phyloP scores from a whole-genome alignment of 2,329 filamentous ascomycete species.

The Hypoxylon sp. region DNA sequence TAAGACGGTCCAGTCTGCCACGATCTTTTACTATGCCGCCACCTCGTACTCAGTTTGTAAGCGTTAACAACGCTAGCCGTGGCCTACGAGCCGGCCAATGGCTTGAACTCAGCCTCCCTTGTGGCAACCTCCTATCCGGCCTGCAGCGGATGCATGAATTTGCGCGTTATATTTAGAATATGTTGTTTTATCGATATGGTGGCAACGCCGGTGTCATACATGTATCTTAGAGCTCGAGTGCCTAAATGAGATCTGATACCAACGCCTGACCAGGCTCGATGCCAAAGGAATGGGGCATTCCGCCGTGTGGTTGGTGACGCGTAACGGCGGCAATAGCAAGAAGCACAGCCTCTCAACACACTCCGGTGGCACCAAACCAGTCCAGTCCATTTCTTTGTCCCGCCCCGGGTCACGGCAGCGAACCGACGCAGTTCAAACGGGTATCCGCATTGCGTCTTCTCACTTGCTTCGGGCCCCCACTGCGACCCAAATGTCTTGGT shows the following conservation, averaged over 20 bases:
- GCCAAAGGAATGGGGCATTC: conserved; percentile 15
- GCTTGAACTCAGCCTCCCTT: conserved; percentile 22
- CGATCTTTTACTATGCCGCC: not conserved
- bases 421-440: conserved; percentile 35
- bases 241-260: conserved; percentile 24
- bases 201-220: not conserved
- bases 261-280: conserved; percentile 1
- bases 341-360: conserved; percentile 33
- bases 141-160: conserved; percentile 33
- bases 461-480: conserved; percentile 8
- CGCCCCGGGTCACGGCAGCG: conserved; percentile 35
- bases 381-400: conserved; percentile 26
- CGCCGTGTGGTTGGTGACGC: conserved; percentile 13
- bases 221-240: conserved; percentile 14
- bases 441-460: conserved; percentile 34
- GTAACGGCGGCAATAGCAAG: conserved; percentile 18
- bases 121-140: conserved; percentile 24
- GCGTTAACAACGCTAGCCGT: not conserved
- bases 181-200: conserved; percentile 14
- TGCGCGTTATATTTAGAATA: conserved; percentile 40
- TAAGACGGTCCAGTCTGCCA: not conserved
- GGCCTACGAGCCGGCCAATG: conserved; percentile 9
- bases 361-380: conserved; percentile 29
- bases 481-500: conserved; percentile 13
- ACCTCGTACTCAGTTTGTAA: not conserved